phyloP scores from a whole-genome alignment of 176 grass and related monocot genomes.

The Oryza rufipogon region DNA sequence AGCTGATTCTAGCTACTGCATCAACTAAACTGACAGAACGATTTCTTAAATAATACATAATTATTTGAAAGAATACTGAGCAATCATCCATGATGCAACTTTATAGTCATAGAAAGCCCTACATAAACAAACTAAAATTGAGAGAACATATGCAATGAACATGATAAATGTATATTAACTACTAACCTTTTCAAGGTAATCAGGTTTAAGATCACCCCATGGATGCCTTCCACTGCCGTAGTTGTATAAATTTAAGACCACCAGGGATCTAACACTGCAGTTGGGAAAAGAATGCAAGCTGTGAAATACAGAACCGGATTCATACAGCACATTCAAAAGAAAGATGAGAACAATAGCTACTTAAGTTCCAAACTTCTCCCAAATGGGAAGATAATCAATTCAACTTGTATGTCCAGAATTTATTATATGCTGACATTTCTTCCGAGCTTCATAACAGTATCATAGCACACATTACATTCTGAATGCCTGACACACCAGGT shows the following conservation, averaged over 20 bases:
- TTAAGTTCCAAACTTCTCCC: constrained; percentile 8
- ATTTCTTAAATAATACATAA: neutral
- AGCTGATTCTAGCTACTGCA: neutral
- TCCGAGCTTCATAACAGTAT: neutral
- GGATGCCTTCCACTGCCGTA: constrained; percentile 94
- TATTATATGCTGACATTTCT: neutral
- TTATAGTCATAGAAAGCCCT: neutral
- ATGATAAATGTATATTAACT: neutral
- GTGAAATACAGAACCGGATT: neutral
- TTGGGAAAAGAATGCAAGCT: constrained; percentile 1
- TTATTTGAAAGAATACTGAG: neutral
- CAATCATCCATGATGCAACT: constrained; percentile 10
- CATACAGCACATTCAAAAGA: neutral
- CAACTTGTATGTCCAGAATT: constrained; percentile 1
- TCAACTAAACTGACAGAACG: neutral
- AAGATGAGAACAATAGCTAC: constrained; percentile 18
- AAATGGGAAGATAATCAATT: constrained; percentile 5
- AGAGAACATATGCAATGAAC: constrained; percentile 11
- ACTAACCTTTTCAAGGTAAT: constrained; percentile 90
- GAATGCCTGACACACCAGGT: neutral
- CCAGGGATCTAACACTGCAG: constrained; percentile 90
- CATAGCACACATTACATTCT: neutral
- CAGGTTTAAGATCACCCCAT: constrained; percentile 90
- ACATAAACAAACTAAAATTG: constrained; percentile 28
- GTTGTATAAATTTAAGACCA: constrained; percentile 82